Base-by-base conservation (phyloP, 768 basidiomycete genomes). In the Lanmaoa rubissima region DNA sequence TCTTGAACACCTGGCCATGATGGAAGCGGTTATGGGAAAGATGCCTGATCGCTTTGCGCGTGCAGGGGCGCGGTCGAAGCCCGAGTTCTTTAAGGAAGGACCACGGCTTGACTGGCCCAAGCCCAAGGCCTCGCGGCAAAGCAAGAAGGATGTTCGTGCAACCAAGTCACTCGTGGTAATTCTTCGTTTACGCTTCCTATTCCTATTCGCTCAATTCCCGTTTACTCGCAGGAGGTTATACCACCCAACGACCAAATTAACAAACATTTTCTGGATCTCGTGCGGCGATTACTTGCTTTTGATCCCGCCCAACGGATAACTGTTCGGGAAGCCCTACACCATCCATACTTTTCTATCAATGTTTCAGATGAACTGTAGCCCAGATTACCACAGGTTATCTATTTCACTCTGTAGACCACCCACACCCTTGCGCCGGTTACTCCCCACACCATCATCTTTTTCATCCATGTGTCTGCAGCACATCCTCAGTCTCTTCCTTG, bases 21-120 rank as follows among this genome's bases (percentile, higher is more conserved):
- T 99, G 97, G 95, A 98, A 71, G 88, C 91, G 71, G 97, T 98
- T 39, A 98, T 98, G 91, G 96, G 96, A 56, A 92, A 90, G 76
- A 95, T 98, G 88, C 92, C 95, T 0, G 86, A 90, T 49, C 85
- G 87, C 6, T 93, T 96, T 68, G 84, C 85, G 39, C 81, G 88
- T 42, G 79, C 81, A 43, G 89, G 88, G 17, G 84, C 87, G 10
- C 81, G 88, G 46, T 83, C 86, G 48, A 95, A 95, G 66, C 86
- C 93, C 9, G 95, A 98, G 68, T 97, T 91, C 73, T 98, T 99
- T 79, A 93, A 90, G 69, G 88, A 90, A 21, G 87, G 84, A 32
- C 73, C 79, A 60, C 90, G 87, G 66, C 82, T 99, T 41, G 93
- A 94, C 71, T 98, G 92, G 88, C 96, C 97, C 0, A 92, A 90